Evolutionary conservation across 768 basidiomycete genomes (phyloP), one percentile per base, ranked within the genome.

Genomic region (Punctularia strigosozonata): DNA sequence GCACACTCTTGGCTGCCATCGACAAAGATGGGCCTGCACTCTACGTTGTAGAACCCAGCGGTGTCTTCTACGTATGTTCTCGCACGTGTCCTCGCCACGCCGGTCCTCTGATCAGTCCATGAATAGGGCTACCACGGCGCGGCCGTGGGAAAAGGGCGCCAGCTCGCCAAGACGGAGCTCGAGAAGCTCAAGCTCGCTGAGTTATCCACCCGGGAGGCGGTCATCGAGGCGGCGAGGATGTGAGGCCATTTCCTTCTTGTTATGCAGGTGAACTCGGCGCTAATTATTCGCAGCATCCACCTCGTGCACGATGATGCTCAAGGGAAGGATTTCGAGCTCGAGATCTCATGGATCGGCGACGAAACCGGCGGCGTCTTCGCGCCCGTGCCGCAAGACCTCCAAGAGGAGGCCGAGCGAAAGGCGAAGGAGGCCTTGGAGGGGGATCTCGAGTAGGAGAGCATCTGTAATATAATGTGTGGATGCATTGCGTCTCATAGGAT

Each of bases 141-240:
- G 12, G 95, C 95, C n/a, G 80, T 92, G 21, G 95, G 95, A 39
- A 99, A 98, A 60, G 95, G 95, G n/a, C 80, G 86, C 40, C 90
- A 95, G 53, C 68, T 98, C 44, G 95, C 95, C 15, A 98, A 97
- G 71, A 98, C 94, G 6, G 95, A 98, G 59, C 62, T 99, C 36
- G 95, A 99, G 64, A 99, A 99, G 60, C 77, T 98, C 45, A 82
- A 91, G 46, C 66, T 94, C 25, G 63, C 80, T 5, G 84, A 86
- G 46, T 59, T 98, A 37, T 74, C 85, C 2, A 73, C 72, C 40
- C 71, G 80, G 43, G 80, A 99, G 55, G 95, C 92, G 15, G 87
- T 94, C 18, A 66, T 77, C 46, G 91, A 97, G 54, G 90, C 91
- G 12, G 94, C 95, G 4, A 71, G 92, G 61, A 98, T 99, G 94